These are phyloP conservation scores for Fragaria nilgerrensis DNA, from an alignment of 306 rosid species.

Conservation along the genomic window DNA sequence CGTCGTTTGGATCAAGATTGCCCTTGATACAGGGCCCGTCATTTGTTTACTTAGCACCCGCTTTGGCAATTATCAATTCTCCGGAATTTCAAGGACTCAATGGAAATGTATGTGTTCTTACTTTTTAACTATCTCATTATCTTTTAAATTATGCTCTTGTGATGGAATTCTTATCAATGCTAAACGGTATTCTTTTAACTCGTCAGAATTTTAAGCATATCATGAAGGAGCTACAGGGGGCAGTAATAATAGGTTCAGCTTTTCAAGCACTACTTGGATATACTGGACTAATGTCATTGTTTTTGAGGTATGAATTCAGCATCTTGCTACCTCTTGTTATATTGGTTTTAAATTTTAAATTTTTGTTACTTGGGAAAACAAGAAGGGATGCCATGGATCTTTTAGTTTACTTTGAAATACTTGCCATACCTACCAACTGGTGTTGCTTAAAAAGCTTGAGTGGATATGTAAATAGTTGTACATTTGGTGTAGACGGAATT, in stretches of 20 bases:
- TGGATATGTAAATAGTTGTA: not conserved
- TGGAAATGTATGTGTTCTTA: slow-evolving; percentile 59
- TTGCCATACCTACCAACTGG: slow-evolving; percentile 6
- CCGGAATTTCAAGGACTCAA: slow-evolving; percentile 78
- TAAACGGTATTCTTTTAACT: slow-evolving; percentile 10
- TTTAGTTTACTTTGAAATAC: slow-evolving; percentile 3
- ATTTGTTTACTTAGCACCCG: slow-evolving; percentile 86
- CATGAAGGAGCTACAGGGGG: slow-evolving; percentile 99
- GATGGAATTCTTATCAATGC: not conserved
- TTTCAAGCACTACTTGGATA: slow-evolving; percentile 94
- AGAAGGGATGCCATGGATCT: not conserved
- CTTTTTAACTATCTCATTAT: not conserved
- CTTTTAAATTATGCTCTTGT: not conserved
- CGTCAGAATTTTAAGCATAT: slow-evolving; percentile 86
- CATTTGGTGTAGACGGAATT: not conserved
- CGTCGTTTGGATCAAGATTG: slow-evolving; percentile 82
- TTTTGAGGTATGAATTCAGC: slow-evolving; percentile 59
- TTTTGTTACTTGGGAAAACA: not conserved
- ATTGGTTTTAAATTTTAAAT: not conserved
- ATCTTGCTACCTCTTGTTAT: slow-evolving; percentile 10
- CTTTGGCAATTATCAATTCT: slow-evolving; percentile 81
- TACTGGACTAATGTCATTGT: slow-evolving; percentile 84
- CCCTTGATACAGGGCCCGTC: slow-evolving; percentile 98
- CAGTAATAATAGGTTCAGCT: slow-evolving; percentile 81
- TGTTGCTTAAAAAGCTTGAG: not conserved